A percentile compares a stretch with the other conserved stretches of the same genome.
These are phyloP conservation scores for Citeromyces nyonsensis DNA, from an alignment of 805 yeast genomes.

Conservation along the genomic window DNA sequence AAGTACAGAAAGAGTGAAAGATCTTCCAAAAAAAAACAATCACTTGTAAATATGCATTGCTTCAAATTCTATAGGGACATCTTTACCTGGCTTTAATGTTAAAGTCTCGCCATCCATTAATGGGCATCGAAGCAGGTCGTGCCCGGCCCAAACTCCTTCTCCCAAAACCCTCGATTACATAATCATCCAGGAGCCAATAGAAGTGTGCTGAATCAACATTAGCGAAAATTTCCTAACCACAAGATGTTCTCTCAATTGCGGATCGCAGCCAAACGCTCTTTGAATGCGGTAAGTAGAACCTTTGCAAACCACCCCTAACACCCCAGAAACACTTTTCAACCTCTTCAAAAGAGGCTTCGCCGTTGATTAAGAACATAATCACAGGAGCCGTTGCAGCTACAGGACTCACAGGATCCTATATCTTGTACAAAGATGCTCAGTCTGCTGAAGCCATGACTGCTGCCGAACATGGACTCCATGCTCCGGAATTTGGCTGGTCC, in stretches of 20 bases:
- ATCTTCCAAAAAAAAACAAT: too few species aligned
- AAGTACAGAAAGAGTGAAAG: too few species aligned
- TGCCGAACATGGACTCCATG: constrained; percentile 97
- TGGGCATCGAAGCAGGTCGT: constrained; percentile 6
- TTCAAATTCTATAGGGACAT: too few species aligned
- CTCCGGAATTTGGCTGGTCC: constrained; percentile 88
- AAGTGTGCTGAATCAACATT: constrained; percentile 3
- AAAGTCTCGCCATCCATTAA: too few species aligned
- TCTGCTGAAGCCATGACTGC: constrained; percentile 95
- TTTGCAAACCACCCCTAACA: not conserved
- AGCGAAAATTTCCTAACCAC: not conserved
- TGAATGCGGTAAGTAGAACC: constrained; percentile 15
- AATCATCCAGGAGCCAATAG: constrained; percentile 2
- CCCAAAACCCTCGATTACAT: too few species aligned
- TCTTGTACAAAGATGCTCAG: constrained; percentile 69
- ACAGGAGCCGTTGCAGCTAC: constrained; percentile 55
- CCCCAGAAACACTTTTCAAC: constrained; percentile 18
- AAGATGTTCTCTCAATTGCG: constrained; percentile 16
- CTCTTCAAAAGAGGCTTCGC: constrained; percentile 14
- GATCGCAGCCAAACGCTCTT: constrained; percentile 17
- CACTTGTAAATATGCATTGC: too few species aligned
- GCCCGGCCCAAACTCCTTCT: constrained; percentile 2
- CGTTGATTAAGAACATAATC: constrained; percentile 29
- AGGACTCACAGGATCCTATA: constrained; percentile 70
- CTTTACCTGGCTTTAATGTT: too few species aligned